These are phyloP conservation scores for Mycena vulgaris DNA, from an alignment of 768 basidiomycete species.

Conservation along the genomic window DNA sequence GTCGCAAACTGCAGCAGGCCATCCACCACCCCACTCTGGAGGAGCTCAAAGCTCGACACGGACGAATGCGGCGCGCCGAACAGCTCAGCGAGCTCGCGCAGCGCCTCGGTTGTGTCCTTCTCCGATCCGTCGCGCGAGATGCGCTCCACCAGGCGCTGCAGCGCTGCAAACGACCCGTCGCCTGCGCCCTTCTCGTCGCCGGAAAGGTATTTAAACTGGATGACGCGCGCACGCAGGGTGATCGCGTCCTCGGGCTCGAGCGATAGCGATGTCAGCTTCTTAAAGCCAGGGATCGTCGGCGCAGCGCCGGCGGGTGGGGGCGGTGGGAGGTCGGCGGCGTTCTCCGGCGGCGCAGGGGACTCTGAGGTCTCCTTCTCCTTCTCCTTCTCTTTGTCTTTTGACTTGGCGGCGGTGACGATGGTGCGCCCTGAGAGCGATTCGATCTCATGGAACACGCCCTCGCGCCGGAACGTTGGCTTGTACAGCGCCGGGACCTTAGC, in stretches of 20 bases:
- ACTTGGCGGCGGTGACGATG: slow-evolving; percentile 66
- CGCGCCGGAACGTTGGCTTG: slow-evolving; percentile 90
- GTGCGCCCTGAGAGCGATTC: slow-evolving; percentile 79
- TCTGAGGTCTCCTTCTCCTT: slow-evolving; percentile 53
- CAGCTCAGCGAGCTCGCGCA: slow-evolving; percentile 84
- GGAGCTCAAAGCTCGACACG: slow-evolving; percentile 95
- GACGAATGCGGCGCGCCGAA: slow-evolving; percentile 84
- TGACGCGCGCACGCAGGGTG: slow-evolving; percentile 91
- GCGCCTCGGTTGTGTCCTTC: slow-evolving; percentile 70
- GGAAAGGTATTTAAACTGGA: slow-evolving; percentile 85
- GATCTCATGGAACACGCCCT: slow-evolving; percentile 97
- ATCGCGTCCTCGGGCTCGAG: slow-evolving; percentile 92
- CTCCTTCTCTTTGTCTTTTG: slow-evolving; percentile 58
- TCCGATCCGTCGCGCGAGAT: slow-evolving; percentile 76
- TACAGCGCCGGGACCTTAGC: slow-evolving; percentile 89
- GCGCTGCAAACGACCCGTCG: slow-evolving; percentile 74
- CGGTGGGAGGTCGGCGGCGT: slow-evolving; percentile 53
- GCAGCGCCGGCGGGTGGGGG: slow-evolving; percentile 50
- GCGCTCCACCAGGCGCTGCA: slow-evolving; percentile 75
- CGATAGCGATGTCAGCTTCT: slow-evolving; percentile 77
- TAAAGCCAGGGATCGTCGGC: slow-evolving; percentile 72
- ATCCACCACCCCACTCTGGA: slow-evolving; percentile 95
- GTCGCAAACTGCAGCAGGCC: slow-evolving; percentile 87
- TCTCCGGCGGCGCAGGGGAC: slow-evolving; percentile 58
- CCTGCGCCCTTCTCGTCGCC: slow-evolving; percentile 69